A percentile compares a stretch with the other conserved stretches of the same genome.
Conservation (phyloP, 768 basidiomycete genomes). For the Solioccasus polychromus region DNA sequence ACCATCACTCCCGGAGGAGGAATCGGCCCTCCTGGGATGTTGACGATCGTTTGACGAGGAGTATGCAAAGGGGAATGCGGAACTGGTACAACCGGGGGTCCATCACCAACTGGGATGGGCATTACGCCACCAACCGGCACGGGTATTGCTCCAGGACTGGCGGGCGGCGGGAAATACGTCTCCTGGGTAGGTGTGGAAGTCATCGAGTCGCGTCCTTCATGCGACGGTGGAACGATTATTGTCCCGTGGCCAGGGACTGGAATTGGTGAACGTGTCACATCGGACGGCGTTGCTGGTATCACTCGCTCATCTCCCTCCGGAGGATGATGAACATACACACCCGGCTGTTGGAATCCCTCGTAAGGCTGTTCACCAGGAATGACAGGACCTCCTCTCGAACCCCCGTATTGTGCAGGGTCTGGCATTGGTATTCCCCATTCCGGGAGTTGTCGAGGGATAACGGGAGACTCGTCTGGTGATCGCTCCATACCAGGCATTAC, state of each 20-base stretch:
- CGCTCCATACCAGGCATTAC: slow-evolving; percentile 20
- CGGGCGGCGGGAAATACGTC: slow-evolving; percentile 15
- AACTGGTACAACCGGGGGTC: slow-evolving; percentile 19
- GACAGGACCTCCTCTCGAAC: slow-evolving; percentile 30
- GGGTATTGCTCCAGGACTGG: slow-evolving; percentile 12
- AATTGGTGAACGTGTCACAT: slow-evolving; percentile 13
- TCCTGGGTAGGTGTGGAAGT: slow-evolving; percentile 27
- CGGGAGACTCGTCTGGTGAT: slow-evolving; percentile 15
- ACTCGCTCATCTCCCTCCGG: slow-evolving; percentile 17
- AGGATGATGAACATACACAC: slow-evolving; percentile 3
- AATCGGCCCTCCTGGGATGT: slow-evolving; percentile 8
- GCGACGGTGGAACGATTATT: slow-evolving; percentile 13
- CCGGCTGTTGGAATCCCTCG: slow-evolving; percentile 3
- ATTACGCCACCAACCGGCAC: slow-evolving; percentile 9
- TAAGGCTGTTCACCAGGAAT: slow-evolving; percentile 35
- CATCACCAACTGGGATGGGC: slow-evolving; percentile 9
- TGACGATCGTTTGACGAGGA: slow-evolving; percentile 15
- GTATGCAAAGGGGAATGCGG: slow-evolving; percentile 6
- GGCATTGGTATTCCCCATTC: slow-evolving; percentile 23
- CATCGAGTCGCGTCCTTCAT: slow-evolving; percentile 11
- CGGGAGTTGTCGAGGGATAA: slow-evolving; percentile 23
- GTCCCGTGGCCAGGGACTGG: slow-evolving; percentile 17
- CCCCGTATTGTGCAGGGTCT: slow-evolving; percentile 15
- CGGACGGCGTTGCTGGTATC: slow-evolving; percentile 23
- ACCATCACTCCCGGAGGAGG: slow-evolving; percentile 25